Evolutionary conservation across 768 basidiomycete species (phyloP).

Genomic region (Tulasnella calospora): DNA sequence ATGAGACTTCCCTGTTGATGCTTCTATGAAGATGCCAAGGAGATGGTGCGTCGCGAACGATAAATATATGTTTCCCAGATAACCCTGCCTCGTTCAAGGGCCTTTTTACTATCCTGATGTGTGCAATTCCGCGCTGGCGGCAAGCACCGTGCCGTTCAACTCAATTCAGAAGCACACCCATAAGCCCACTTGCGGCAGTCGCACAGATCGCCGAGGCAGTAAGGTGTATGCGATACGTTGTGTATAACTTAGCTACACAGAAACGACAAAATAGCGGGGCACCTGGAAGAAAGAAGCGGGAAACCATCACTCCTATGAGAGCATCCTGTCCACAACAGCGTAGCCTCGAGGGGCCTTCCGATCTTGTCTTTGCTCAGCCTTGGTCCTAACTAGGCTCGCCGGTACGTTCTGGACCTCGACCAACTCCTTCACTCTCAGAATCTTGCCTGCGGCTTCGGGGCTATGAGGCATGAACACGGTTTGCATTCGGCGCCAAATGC

Average conservation of each 20-base stretch:
- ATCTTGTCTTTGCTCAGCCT: constrained; percentile 60
- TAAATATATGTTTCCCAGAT: neutral
- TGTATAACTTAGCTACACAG: constrained; percentile 1
- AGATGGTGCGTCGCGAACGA: neutral
- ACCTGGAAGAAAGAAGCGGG: neutral
- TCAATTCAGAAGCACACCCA: neutral
- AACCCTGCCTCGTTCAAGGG: neutral
- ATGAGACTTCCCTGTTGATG: neutral
- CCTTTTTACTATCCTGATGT: neutral
- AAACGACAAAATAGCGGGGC: neutral
- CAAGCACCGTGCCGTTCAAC: neutral
- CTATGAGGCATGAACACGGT: constrained; percentile 76
- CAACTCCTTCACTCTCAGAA: constrained; percentile 82
- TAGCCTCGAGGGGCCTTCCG: constrained; percentile 67
- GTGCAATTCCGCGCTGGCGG: neutral
- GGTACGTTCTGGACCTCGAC: constrained; percentile 84
- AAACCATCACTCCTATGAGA: neutral
- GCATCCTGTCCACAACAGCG: constrained; percentile 40
- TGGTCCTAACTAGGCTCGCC: constrained; percentile 58
- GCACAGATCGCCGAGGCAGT: neutral
- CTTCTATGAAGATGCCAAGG: neutral
- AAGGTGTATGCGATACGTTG: constrained; percentile 1
- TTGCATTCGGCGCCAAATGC: constrained; percentile 70
- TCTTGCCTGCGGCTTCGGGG: constrained; percentile 76
- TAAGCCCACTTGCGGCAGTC: neutral